phyloP scores from a whole-genome alignment of 768 basidiomycete species.

The Daedaleopsis nitida region DNA sequence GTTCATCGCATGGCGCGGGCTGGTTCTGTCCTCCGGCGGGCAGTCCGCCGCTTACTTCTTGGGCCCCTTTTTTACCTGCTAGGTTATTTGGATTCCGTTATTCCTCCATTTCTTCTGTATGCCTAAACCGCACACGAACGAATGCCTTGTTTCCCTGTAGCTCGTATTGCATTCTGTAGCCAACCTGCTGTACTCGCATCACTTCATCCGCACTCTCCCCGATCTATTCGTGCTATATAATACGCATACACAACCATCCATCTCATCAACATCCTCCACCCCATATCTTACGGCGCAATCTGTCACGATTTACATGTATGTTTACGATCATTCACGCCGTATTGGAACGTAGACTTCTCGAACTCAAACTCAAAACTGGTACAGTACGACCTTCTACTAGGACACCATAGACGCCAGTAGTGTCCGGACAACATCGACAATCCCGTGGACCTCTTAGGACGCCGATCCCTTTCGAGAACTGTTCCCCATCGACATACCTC shows the following conservation, averaged over 20 bases:
- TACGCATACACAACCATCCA: background rate
- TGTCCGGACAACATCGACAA: no score
- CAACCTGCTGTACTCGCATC: background rate
- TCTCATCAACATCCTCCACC: background rate
- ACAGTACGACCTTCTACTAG: no score
- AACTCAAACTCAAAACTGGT: background rate
- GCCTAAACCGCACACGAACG: background rate
- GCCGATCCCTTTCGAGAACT: no score
- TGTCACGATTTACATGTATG: background rate
- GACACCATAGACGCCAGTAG: no score
- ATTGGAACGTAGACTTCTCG: background rate
- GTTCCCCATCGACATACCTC: no score
- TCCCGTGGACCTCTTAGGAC: no score
- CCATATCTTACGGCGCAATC: background rate
- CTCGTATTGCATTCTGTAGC: background rate
- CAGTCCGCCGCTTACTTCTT: background rate
- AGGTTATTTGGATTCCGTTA: background rate
- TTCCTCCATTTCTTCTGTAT: background rate
- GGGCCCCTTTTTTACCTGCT: background rate
- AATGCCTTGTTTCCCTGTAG: background rate
- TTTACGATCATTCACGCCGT: background rate
- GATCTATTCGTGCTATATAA: background rate
- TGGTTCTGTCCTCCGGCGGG: background rate
- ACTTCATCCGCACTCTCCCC: background rate
- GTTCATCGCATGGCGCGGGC: background rate